Percentiles rank a stretch among this genome's conserved stretches.
phyloP scores from a whole-genome alignment of 371 early-diverging fungal genomes.

The Mortierella sp. region DNA sequence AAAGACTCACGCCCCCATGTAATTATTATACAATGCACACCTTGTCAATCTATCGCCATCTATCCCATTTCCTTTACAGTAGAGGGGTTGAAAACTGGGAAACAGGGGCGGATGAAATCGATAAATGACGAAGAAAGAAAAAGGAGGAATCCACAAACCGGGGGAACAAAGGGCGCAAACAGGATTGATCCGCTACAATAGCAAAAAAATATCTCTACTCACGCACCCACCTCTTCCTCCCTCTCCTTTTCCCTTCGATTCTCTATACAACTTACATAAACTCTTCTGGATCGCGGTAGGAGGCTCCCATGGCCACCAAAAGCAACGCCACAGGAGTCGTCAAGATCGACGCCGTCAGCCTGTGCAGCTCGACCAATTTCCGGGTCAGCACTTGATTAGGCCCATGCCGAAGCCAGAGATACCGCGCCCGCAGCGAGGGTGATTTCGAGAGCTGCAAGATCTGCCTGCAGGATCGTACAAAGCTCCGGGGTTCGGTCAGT shows the following conservation, averaged over 20 bases:
- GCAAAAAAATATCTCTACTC: not conserved
- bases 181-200: not conserved
- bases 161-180: not conserved
- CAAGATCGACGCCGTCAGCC: constrained; percentile 38
- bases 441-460: constrained; percentile 33
- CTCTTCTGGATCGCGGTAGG: constrained; percentile 49
- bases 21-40: not conserved
- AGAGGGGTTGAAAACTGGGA: not conserved
- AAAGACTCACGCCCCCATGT: not conserved
- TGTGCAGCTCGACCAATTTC: constrained; percentile 32
- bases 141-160: not conserved
- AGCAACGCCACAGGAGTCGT: constrained; percentile 30
- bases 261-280: constrained; percentile 47
- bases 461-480: constrained; percentile 33
- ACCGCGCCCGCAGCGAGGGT: constrained; percentile 34
- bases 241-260: not conserved
- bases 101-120: not conserved
- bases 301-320: constrained; percentile 42
- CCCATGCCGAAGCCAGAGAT: constrained; percentile 39
- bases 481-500: constrained; percentile 28
- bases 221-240: not conserved
- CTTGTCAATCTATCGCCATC: not conserved
- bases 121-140: not conserved
- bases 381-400: constrained; percentile 43
- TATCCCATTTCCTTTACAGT: not conserved